These are phyloP conservation scores for Umbilicaria muhlenbergii DNA, from an alignment of 495 filamentous ascomycete species.

Conservation along the genomic window DNA sequence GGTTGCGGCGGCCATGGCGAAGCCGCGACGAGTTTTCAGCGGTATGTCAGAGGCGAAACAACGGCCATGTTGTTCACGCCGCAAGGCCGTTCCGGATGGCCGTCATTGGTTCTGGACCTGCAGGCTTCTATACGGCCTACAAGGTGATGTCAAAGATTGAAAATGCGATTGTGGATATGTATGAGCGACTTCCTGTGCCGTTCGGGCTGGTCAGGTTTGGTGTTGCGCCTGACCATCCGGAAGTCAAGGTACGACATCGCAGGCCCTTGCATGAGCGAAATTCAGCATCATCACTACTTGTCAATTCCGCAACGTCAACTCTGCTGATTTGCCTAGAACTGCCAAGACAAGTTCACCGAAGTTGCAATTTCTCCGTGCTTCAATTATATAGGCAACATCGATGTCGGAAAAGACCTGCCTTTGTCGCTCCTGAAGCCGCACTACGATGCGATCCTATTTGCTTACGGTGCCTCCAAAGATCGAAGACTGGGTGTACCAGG, in stretches of 20 bases:
- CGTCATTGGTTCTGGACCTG: slow-evolving; percentile 86
- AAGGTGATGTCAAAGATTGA: slow-evolving; percentile 60
- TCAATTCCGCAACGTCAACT: not conserved
- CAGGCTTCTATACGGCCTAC: slow-evolving; percentile 89
- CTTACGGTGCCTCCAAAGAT: slow-evolving; percentile 83
- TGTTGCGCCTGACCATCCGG: slow-evolving; percentile 92
- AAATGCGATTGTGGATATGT: slow-evolving; percentile 78
- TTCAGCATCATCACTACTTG: not conserved
- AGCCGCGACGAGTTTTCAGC: too few relatives aligned
- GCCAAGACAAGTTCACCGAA: slow-evolving; percentile 81
- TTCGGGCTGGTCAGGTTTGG: slow-evolving; percentile 87
- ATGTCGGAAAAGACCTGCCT: slow-evolving; percentile 59
- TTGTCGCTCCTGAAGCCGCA: slow-evolving; percentile 55
- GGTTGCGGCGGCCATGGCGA: too few relatives aligned
- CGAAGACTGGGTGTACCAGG: slow-evolving; percentile 62
- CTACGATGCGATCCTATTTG: slow-evolving; percentile 85
- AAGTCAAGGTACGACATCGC: slow-evolving; percentile 62
- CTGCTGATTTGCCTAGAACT: slow-evolving; percentile 47
- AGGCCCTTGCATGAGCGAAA: not conserved
- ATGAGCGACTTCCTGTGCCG: slow-evolving; percentile 81
- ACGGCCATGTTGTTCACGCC: slow-evolving; percentile 17
- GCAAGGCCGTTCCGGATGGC: slow-evolving; percentile 57
- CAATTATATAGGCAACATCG: slow-evolving; percentile 81
- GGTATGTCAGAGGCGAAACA: slow-evolving; percentile 1
- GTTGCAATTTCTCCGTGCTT: slow-evolving; percentile 69